Percentiles rank a stretch among this genome's conserved stretches.
These are phyloP conservation scores for Lignosus rhinocerotis DNA, from an alignment of 1,284 basidiomycete genomes.

Conservation along the genomic window DNA sequence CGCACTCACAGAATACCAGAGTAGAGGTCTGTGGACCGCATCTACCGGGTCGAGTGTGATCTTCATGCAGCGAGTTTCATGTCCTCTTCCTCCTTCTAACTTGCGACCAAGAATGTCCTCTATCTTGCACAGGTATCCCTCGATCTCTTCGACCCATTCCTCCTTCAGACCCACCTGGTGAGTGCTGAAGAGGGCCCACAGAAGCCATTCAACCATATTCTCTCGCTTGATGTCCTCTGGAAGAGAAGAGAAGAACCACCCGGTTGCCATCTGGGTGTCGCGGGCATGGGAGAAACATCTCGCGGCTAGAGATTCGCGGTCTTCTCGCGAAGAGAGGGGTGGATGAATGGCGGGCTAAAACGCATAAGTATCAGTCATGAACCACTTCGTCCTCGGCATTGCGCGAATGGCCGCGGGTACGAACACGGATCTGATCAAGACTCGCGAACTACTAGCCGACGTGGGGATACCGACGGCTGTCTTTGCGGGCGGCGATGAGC, in stretches of 20 bases:
- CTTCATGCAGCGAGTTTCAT: constrained; percentile 46
- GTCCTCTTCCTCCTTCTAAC: constrained; percentile 41
- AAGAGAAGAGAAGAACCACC: constrained; percentile 52
- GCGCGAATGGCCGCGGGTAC: too few species aligned
- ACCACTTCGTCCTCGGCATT: too few species aligned
- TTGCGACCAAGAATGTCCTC: constrained; percentile 40
- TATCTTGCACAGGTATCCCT: constrained; percentile 42
- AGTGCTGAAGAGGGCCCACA: constrained; percentile 59
- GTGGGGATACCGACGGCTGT: too few species aligned
- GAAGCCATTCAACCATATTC: constrained; percentile 61
- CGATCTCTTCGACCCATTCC: constrained; percentile 50
- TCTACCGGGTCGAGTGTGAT: constrained; percentile 56
- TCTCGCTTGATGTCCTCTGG: constrained; percentile 39
- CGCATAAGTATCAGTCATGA: neutral
- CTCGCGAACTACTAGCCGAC: too few species aligned
- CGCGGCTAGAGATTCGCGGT: constrained; percentile 51
- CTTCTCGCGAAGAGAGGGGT: constrained; percentile 38
- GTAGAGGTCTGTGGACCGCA: constrained; percentile 53
- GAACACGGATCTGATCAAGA: too few species aligned
- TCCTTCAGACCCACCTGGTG: constrained; percentile 32
- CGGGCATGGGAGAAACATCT: constrained; percentile 42
- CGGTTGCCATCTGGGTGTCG: constrained; percentile 39
- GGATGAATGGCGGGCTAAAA: constrained; percentile 45
- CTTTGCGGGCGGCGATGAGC: too few species aligned
- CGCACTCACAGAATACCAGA: constrained; percentile 60